Percentiles rank a stretch among this genome's conserved stretches.
Evolutionary conservation across 495 filamentous ascomycete species (phyloP).

Genomic region (Annulohypoxylon bovei): DNA sequence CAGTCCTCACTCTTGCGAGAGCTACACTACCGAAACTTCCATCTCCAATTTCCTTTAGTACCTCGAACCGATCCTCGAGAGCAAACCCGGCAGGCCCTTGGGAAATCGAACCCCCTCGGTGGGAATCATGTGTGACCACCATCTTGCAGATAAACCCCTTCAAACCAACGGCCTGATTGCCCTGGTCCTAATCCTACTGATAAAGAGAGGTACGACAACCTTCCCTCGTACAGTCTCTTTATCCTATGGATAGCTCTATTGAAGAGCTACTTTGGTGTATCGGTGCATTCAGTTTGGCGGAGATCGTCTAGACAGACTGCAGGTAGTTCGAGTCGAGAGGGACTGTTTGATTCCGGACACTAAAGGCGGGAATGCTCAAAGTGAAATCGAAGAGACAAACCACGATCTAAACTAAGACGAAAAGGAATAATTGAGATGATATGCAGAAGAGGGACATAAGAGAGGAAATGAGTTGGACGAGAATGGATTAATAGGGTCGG

Average conservation of each 20-base stretch:
- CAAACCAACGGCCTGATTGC: not conserved
- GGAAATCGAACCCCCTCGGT: conserved; percentile 65
- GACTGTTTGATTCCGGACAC: conserved; percentile 23
- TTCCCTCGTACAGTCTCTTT: conserved; percentile 31
- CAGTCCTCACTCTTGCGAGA: conserved; percentile 87
- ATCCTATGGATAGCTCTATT: conserved; percentile 43
- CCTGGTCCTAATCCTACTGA: conserved; percentile 23
- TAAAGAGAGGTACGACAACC: conserved; percentile 27
- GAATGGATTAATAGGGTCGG: conserved; percentile 45
- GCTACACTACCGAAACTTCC: conserved; percentile 98
- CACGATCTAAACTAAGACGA: conserved; percentile 12
- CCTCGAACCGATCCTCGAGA: conserved; percentile 90
- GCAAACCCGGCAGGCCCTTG: conserved; percentile 55
- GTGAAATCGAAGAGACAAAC: conserved; percentile 9
- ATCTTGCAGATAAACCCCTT: conserved; percentile 52
- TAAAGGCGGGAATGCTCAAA: not conserved
- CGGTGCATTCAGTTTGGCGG: conserved; percentile 43
- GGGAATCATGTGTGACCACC: conserved; percentile 74
- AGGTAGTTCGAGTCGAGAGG: conserved; percentile 12
- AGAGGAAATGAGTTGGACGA: conserved; percentile 43
- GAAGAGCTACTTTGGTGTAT: conserved; percentile 42
- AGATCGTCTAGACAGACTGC: conserved; percentile 21
- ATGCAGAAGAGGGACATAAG: conserved; percentile 20
- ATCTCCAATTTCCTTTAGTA: conserved; percentile 98
- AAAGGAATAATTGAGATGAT: conserved; percentile 26